Evolutionary conservation across 192 early-diverging fungal species (phyloP).

Genomic region (Phlyctochytrium bullatum): DNA sequence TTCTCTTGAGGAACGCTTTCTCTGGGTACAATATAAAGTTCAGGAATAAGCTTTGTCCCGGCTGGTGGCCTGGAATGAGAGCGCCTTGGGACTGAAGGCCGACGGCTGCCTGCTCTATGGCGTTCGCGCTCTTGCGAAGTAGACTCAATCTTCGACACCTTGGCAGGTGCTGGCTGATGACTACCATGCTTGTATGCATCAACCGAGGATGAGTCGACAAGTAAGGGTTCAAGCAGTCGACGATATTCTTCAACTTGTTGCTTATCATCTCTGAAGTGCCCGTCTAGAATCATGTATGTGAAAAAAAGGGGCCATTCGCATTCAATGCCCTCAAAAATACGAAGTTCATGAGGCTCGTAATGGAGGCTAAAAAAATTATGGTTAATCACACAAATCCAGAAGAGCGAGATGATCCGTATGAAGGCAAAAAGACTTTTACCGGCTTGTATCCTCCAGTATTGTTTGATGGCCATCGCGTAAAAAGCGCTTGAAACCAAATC

Average conservation of each 20-base stretch:
- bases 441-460: conserved; percentile 65
- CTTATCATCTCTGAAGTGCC: conserved; percentile 66
- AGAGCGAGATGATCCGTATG: neutral
- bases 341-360: conserved; percentile 78
- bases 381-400: neutral
- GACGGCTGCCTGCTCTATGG: conserved; percentile 7
- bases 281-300: conserved; percentile 83
- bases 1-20: conserved; percentile 71
- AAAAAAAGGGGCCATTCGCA: conserved; percentile 91
- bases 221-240: conserved; percentile 60
- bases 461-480: conserved; percentile 85
- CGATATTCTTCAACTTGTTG: conserved; percentile 71
- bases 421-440: conserved; percentile 21
- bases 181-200: conserved; percentile 35
- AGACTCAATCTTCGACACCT: too few species aligned
- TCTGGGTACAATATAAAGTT: conserved; percentile 80
- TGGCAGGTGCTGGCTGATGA: too few species aligned
- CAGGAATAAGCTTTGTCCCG: conserved; percentile 47
- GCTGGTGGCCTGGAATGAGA: conserved; percentile 21
- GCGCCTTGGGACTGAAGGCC: conserved; percentile 22
- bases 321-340: conserved; percentile 80
- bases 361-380: conserved; percentile 63
- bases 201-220: conserved; percentile 67
- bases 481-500: conserved; percentile 82
- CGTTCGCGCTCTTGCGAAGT: conserved; percentile 4